phyloP scores from a whole-genome alignment of 768 basidiomycete genomes.

The Tephrocybe sp. region DNA sequence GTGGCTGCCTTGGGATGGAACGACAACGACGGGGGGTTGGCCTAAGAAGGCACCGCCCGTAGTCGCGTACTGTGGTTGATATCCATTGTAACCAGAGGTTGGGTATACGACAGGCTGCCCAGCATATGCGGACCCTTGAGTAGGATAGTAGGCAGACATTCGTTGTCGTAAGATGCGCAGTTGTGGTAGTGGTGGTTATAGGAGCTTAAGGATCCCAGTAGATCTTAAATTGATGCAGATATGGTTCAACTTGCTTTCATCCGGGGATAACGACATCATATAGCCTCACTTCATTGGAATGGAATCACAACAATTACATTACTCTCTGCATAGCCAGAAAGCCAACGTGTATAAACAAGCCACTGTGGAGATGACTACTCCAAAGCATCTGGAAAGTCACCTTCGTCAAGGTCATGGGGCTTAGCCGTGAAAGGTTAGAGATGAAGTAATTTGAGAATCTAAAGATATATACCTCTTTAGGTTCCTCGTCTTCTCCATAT shows the following conservation, averaged over 20 bases:
- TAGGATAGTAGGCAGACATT: conserved; percentile 35
- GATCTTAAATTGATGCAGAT: background rate
- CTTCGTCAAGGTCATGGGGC: conserved; percentile 93
- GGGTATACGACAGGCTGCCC: conserved; percentile 33
- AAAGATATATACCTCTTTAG: conserved; percentile 69
- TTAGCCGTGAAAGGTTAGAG: conserved; percentile 30
- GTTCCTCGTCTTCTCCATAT: conserved; percentile 98
- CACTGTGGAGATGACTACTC: conserved; percentile 9
- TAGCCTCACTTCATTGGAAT: too few species aligned
- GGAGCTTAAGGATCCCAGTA: background rate
- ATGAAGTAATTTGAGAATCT: conserved; percentile 5
- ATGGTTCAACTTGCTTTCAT: background rate
- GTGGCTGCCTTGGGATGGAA: conserved; percentile 21
- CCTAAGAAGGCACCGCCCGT: conserved; percentile 11
- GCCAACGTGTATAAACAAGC: too few species aligned
- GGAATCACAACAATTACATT: too few species aligned
- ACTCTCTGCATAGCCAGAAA: too few species aligned
- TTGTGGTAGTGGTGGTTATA: background rate
- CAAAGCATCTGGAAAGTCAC: conserved; percentile 70
- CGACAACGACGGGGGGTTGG: conserved; percentile 15
- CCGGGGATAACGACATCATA: conserved; percentile 5
- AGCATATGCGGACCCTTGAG: conserved; percentile 31
- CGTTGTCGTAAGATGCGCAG: background rate
- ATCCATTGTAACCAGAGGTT: conserved; percentile 22
- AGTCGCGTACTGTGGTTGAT: conserved; percentile 16